These are phyloP conservation scores for Juncus effusus DNA, from an alignment of 176 grass and related monocot genomes.

Conservation along the genomic window DNA sequence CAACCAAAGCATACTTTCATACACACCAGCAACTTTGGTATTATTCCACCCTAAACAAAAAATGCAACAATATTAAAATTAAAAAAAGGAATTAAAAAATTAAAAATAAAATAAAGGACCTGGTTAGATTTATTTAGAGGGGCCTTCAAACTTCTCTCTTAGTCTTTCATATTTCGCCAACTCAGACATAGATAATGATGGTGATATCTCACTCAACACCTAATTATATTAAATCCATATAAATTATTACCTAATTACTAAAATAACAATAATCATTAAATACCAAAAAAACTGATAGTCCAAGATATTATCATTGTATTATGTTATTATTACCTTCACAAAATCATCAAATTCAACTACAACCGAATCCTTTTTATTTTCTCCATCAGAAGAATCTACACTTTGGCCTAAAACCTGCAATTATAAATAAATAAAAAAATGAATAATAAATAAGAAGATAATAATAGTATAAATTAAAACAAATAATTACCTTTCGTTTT, in stretches of 20 bases:
- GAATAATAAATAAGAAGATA: slow-evolving; percentile 13
- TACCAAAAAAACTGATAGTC: background rate
- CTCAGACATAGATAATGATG: slow-evolving; percentile 60
- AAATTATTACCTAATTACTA: background rate
- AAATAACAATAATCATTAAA: slow-evolving; percentile 5
- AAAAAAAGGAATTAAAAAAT: background rate
- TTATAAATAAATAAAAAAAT: background rate
- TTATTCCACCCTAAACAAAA: background rate
- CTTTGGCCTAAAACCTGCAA: slow-evolving; percentile 29
- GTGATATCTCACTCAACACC: slow-evolving; percentile 66
- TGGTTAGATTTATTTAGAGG: slow-evolving; percentile 40
- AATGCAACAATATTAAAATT: background rate
- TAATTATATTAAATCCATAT: slow-evolving; percentile 15
- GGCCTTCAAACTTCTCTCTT: slow-evolving; percentile 67
- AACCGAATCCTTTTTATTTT: slow-evolving; percentile 52
- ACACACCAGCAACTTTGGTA: background rate
- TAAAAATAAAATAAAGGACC: background rate
- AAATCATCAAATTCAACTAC: slow-evolving; percentile 74
- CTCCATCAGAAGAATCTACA: slow-evolving; percentile 36
- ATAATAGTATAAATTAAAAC: slow-evolving; percentile 18
- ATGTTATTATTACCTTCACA: slow-evolving; percentile 47
- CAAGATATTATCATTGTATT: background rate
- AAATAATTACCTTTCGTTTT: slow-evolving; percentile 57
- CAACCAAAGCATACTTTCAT: too few relatives aligned
- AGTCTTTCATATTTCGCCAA: slow-evolving; percentile 54